These are phyloP conservation scores for Leishmania aethiopica DNA, from an alignment of 208 protist genomes.

Conservation along the genomic window DNA sequence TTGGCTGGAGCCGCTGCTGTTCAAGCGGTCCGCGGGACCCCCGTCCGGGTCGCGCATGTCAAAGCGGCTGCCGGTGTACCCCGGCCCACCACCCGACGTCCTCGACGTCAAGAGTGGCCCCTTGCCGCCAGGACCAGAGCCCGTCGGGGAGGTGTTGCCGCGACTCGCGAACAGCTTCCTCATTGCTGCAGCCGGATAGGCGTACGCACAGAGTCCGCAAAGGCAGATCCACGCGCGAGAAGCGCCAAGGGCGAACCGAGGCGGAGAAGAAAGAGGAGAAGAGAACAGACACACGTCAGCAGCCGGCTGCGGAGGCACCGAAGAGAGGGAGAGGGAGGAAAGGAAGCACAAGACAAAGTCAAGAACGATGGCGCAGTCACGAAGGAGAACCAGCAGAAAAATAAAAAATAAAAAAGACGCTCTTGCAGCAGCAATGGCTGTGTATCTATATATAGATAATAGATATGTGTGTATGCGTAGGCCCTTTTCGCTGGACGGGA, in stretches of 20 bases:
- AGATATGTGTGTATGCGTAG: no score
- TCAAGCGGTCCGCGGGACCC: neutral
- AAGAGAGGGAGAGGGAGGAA: neutral
- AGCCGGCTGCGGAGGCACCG: neutral
- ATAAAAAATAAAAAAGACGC: neutral
- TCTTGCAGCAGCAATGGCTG: neutral
- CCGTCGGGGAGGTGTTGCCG: neutral
- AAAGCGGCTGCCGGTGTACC: neutral
- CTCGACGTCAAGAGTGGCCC: neutral
- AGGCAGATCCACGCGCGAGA: neutral
- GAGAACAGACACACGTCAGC: neutral
- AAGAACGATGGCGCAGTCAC: neutral
- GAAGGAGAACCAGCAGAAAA: neutral
- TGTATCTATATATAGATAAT: no score
- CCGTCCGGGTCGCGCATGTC: neutral
- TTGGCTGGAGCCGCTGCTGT: neutral
- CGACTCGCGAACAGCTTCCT: neutral
- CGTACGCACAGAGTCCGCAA: neutral
- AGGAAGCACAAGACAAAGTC: neutral
- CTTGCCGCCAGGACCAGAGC: neutral
- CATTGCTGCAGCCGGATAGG: neutral
- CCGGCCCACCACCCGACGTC: neutral
- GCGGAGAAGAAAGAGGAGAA: neutral
- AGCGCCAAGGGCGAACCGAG: neutral
- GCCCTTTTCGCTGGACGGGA: neutral